These are phyloP conservation scores for Apiospora saccharicola DNA, from an alignment of 2,329 filamentous ascomycete genomes.

Conservation along the genomic window DNA sequence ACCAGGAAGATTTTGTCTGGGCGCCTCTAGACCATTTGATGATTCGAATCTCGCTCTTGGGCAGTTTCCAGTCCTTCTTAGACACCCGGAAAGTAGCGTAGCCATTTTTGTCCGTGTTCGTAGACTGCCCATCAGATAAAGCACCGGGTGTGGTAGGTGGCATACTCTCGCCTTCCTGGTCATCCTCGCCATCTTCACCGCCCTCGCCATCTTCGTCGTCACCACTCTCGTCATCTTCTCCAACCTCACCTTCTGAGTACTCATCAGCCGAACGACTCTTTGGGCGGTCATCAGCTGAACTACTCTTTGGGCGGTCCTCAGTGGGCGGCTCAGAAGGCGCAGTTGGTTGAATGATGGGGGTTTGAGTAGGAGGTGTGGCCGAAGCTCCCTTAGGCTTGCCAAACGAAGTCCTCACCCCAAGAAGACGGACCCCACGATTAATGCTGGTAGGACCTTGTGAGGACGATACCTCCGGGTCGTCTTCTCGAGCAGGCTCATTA, in stretches of 20 bases:
- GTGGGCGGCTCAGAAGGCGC: background rate
- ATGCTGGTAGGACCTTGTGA: constrained; percentile 32
- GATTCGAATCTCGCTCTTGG: background rate
- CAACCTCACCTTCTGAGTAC: constrained; percentile 21
- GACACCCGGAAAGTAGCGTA: background rate
- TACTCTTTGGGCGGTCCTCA: constrained; percentile 45
- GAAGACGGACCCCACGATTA: constrained; percentile 38
- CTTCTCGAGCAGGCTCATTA: background rate
- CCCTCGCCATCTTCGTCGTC: constrained; percentile 16
- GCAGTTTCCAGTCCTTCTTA: constrained; percentile 20
- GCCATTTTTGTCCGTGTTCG: background rate
- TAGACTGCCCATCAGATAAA: background rate
- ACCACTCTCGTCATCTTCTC: constrained; percentile 23
- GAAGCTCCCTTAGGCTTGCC: constrained; percentile 25
- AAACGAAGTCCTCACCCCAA: constrained; percentile 40
- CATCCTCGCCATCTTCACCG: background rate
- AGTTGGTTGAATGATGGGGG: background rate
- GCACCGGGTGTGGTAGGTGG: background rate
- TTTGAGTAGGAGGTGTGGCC: constrained; percentile 8
- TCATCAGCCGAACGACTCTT: constrained; percentile 35
- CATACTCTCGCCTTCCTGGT: background rate
- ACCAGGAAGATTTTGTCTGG: background rate
- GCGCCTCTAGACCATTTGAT: constrained; percentile 1
- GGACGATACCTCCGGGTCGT: background rate
- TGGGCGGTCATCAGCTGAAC: constrained; percentile 31